These are phyloP conservation scores for Fusarium neocosmosporiellum DNA, from an alignment of 2,329 filamentous ascomycete species.

Conservation along the genomic window DNA sequence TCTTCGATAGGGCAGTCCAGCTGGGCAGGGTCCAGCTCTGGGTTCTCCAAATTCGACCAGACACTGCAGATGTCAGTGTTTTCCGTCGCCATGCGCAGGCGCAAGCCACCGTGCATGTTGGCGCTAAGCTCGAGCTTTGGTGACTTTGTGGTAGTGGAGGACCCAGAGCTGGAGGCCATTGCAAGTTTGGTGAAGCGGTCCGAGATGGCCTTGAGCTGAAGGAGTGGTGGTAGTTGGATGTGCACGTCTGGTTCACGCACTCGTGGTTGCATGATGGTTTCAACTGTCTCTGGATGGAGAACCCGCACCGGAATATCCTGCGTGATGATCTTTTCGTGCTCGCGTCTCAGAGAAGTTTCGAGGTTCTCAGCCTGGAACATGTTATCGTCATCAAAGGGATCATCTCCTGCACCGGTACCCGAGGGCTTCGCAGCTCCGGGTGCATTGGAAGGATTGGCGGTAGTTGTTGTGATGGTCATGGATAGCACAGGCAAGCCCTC, in stretches of 20 bases:
- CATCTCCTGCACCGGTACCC: constrained; percentile 44
- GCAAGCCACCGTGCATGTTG: constrained; percentile 92
- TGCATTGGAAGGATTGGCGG: constrained; percentile 53
- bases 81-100: constrained; percentile 84
- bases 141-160: constrained; percentile 58
- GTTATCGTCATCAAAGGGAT: constrained; percentile 57
- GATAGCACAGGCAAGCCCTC: constrained; percentile 87
- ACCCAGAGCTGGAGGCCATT: constrained; percentile 53
- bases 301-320: constrained; percentile 97
- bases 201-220: constrained; percentile 92
- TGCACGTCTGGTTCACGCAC: constrained; percentile 94
- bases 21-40: constrained; percentile 83
- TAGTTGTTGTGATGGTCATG: constrained; percentile 87
- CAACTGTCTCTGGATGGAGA: constrained; percentile 83
- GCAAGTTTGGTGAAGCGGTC: constrained; percentile 95
- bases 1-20: constrained; percentile 78
- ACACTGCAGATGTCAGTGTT: constrained; percentile 85
- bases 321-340: constrained; percentile 91
- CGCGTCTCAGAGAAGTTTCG: constrained; percentile 69
- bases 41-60: constrained; percentile 89
- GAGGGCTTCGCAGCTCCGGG: constrained; percentile 46
- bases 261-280: constrained; percentile 91
- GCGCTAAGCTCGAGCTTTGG: constrained; percentile 87
- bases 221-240: constrained; percentile 86
- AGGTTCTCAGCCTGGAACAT: constrained; percentile 63